Evolutionary conservation across 192 early-diverging fungal species (phyloP).

Genomic region (Rhizophagus sp.): DNA sequence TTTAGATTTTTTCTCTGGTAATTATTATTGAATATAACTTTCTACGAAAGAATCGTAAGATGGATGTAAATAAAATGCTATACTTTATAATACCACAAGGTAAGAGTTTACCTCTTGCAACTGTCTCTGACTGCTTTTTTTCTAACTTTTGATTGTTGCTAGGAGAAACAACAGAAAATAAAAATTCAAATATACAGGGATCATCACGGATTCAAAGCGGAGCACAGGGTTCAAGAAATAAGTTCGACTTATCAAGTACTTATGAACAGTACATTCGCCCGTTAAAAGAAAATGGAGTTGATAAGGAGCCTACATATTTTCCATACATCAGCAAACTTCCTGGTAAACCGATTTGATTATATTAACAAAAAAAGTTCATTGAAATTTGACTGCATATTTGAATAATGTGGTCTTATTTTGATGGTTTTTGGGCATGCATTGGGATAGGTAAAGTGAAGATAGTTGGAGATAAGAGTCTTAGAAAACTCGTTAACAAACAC

Average conservation of each 20-base stretch:
- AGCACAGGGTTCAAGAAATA: background rate
- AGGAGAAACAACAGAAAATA: background rate
- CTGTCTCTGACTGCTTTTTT: background rate
- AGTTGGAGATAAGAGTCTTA: constrained; percentile 7
- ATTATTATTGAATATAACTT: too few species aligned
- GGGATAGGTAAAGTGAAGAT: constrained; percentile 13
- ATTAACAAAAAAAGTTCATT: background rate
- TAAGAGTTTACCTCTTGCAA: background rate
- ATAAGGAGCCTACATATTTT: background rate
- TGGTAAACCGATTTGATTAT: constrained; percentile 3
- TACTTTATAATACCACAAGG: background rate
- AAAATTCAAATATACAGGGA: background rate
- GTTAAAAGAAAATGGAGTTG: constrained; percentile 1
- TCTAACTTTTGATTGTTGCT: background rate
- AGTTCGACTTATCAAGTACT: background rate
- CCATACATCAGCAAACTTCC: constrained; percentile 9
- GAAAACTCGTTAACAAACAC: constrained; percentile 6
- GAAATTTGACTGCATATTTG: background rate
- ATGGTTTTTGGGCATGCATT: background rate
- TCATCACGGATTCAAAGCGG: background rate
- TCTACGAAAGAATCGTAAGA: too few species aligned
- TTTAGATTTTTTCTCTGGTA: too few species aligned
- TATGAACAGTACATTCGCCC: constrained; percentile 1
- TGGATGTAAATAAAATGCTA: background rate
- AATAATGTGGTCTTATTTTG: background rate